phyloP scores from a whole-genome alignment of 768 basidiomycete species.

The Omphalotus guepiniiformis region DNA sequence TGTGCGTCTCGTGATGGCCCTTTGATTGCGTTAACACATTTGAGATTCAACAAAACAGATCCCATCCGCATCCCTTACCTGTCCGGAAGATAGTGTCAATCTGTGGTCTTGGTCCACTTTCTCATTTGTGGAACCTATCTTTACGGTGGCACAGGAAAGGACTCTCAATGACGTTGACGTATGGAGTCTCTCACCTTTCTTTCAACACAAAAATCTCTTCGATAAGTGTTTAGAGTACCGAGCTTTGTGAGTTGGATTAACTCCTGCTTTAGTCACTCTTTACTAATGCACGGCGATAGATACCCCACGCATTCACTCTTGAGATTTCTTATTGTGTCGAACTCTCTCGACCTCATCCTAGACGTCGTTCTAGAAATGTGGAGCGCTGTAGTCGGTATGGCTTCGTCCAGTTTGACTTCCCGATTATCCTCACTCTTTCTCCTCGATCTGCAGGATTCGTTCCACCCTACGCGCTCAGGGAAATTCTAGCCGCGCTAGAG shows the following conservation, averaged over 20 bases:
- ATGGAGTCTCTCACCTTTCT: conserved; percentile 65
- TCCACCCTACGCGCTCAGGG: conserved; percentile 59
- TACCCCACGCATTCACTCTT: conserved; percentile 55
- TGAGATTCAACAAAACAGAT: conserved; percentile 27
- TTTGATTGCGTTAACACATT: conserved; percentile 7
- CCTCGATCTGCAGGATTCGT: conserved; percentile 46
- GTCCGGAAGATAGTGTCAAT: conserved; percentile 61
- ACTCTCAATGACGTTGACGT: conserved; percentile 51
- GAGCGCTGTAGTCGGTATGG: conserved; percentile 46
- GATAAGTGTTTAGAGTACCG: conserved; percentile 56
- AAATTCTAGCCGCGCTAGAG: conserved; percentile 51
- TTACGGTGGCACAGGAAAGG: conserved; percentile 44
- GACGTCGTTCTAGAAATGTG: conserved; percentile 56
- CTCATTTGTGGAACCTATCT: conserved; percentile 60
- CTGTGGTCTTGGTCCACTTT: conserved; percentile 66
- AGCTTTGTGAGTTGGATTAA: conserved; percentile 25
- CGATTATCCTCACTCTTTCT: neutral
- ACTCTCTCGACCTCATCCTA: conserved; percentile 64
- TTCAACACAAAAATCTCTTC: conserved; percentile 65
- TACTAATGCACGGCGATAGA: conserved; percentile 28
- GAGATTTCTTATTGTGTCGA: conserved; percentile 59
- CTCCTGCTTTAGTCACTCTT: conserved; percentile 1
- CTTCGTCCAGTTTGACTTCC: neutral
- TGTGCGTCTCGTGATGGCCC: conserved; percentile 29
- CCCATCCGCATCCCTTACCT: conserved; percentile 45